phyloP scores from a whole-genome alignment of 805 yeast species.

The Ogataea pini region DNA sequence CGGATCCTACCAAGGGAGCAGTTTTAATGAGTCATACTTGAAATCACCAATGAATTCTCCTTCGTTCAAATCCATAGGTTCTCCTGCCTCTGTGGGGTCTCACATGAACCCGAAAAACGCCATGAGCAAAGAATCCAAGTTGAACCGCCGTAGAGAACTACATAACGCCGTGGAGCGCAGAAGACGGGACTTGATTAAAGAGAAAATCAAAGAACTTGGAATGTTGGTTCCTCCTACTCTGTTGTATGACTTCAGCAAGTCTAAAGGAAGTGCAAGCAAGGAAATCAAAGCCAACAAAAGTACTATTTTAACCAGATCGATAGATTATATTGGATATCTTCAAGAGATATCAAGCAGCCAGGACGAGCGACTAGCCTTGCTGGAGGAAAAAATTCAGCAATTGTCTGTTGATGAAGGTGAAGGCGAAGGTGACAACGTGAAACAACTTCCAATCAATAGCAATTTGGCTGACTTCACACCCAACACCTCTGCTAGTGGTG shows the following conservation, averaged over 20 bases:
- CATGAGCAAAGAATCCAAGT: conserved; percentile 63
- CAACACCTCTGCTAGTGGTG: conserved; percentile 4
- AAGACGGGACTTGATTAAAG: conserved; percentile 87
- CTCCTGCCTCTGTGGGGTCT: conserved; percentile 36
- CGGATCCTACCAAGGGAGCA: conserved; percentile 34
- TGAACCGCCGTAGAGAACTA: conserved; percentile 78
- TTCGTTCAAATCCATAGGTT: conserved; percentile 33
- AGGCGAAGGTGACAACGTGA: not conserved
- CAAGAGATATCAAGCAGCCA: conserved; percentile 61
- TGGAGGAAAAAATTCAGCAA: conserved; percentile 41
- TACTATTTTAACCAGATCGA: conserved; percentile 71
- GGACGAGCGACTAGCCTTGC: conserved; percentile 44
- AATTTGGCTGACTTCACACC: conserved; percentile 4
- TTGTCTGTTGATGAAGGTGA: conserved; percentile 4
- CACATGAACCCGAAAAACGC: conserved; percentile 38
- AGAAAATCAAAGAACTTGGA: conserved; percentile 82
- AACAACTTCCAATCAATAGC: not conserved
- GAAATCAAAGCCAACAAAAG: conserved; percentile 84
- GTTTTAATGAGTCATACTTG: conserved; percentile 33
- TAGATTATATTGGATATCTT: conserved; percentile 73
- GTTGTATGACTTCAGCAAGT: conserved; percentile 41
- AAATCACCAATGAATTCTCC: conserved; percentile 40
- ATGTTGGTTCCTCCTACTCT: conserved; percentile 76
- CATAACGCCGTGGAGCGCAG: conserved; percentile 95
- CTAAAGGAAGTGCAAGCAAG: conserved; percentile 39